Base-by-base conservation (phyloP, 2,329 filamentous ascomycete species). In the Madurella mycetomatis region DNA sequence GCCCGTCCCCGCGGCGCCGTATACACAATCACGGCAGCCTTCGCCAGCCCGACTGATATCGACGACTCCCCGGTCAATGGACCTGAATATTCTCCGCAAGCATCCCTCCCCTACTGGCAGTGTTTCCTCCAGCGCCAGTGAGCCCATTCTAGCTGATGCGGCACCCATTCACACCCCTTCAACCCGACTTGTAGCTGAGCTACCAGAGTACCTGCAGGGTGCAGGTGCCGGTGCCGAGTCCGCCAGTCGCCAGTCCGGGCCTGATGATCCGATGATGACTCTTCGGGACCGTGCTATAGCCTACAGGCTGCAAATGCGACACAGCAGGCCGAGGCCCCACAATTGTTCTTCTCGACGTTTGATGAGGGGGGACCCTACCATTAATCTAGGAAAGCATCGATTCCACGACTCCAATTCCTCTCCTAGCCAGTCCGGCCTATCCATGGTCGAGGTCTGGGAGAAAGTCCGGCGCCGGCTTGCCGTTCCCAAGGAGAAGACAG, bases 81-180 rank as follows among this genome's bases (percentile, higher is more conserved):
- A 57, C 3, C 53, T 54, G 41, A 49, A 57, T 5, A 15, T 49
- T 40, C 32, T 50, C 5, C 42, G 34, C 12, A 51, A 41, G 5
- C 63, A 63, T 5, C 53, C 48, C 4, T 72, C 69, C 9, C 62
- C 69, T 11, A 61, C 66, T 7, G 67, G 68, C 19, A 72, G 70
- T 55, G 59, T 72, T 18, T 57, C 62, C n/a, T 68, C 68, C 4
- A 65, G 63, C 12, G 64, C 62, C 18, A 70, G 65, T 1, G 69
- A 69, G 11, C 67, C 69, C 1, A 64, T 66, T n/a, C 43, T 68
- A 1, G 58, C 66, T 5, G 67, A 67, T 51, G 69, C 69, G n/a
- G 62, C 65, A 51, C 66, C 67, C 2, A 67, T 68, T 8, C 65
- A 59, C 31, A 48, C 43, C 9, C 44, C 45, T 18, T 51, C 51